Conservation (phyloP, 2,329 filamentous ascomycete genomes). For the Exophiala sp. region DNA sequence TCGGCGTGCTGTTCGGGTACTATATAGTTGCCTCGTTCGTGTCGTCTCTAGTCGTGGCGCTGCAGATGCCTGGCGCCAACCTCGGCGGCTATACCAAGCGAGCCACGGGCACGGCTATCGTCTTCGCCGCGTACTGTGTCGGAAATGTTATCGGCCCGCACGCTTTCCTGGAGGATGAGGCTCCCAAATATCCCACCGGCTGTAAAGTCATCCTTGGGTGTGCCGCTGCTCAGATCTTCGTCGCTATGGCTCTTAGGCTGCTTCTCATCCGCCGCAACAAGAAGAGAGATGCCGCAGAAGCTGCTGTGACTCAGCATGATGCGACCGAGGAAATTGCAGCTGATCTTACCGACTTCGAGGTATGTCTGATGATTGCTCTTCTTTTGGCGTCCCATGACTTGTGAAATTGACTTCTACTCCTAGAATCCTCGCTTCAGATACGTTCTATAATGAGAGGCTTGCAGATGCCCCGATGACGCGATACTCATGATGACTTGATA, state of each 20-base stretch:
- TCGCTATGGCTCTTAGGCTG: slow-evolving; percentile 30
- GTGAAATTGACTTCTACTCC: neutral
- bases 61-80: slow-evolving; percentile 31
- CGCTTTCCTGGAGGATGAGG: slow-evolving; percentile 39
- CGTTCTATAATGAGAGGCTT: neutral
- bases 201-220: slow-evolving; percentile 30
- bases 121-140: slow-evolving; percentile 40
- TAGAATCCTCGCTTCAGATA: slow-evolving; percentile 5
- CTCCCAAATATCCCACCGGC: slow-evolving; percentile 34
- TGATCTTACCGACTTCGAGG: slow-evolving; percentile 1
- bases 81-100: slow-evolving; percentile 47
- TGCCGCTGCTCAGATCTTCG: slow-evolving; percentile 27
- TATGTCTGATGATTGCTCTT: neutral
- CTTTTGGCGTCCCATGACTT: too few species aligned
- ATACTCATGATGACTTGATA: too few species aligned
- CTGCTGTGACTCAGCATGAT: neutral
- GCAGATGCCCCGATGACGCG: too few species aligned
- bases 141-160: slow-evolving; percentile 31
- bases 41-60: slow-evolving; percentile 23
- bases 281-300: neutral
- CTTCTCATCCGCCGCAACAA: slow-evolving; percentile 10
- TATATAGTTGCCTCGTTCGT: slow-evolving; percentile 38
- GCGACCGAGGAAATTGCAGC: slow-evolving; percentile 2
- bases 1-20: slow-evolving; percentile 48
- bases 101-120: slow-evolving; percentile 42